Evolutionary conservation across 441 rosid genomes (phyloP), one percentile per base, ranked within the genome.

Genomic region (Erodium moschatum): DNA sequence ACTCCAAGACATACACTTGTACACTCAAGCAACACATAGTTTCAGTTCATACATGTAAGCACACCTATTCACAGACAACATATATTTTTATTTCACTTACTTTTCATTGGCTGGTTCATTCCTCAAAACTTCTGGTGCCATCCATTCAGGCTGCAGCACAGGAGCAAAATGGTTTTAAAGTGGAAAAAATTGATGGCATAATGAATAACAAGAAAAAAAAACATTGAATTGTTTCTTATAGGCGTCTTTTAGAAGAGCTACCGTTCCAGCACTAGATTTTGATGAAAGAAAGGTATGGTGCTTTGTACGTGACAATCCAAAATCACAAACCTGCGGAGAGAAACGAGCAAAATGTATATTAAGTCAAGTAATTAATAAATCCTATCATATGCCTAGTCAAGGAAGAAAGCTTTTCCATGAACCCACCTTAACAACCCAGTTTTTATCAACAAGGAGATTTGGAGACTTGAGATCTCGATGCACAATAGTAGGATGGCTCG

Each of bases 91-190:
- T 60, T 69, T 74, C 72, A 82, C 97, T 81, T 78, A 94, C 97
- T 91, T 95, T 81, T 95, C 99, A 70, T 95, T 83, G 72, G 99
- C 97, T 2, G 85, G 99, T 84, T 95, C 99, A 78, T 95, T 92
- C 80, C 99, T 85, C 69, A 95, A 80, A 73, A 95, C 89, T 87
- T 95, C 99, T 1, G 99, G 99, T 60, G 99, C 99, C 99, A 95
- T 95, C 99, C 99, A 95, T 76, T 95, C 99, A 15, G 99, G 97
- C 99, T 95, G 90, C 82, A 82, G 65, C 6, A 11, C 77, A 78
- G 73, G 33, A 76, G 72, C 35, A 77, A 71, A 68, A 15, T 60
- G 7, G n/a, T 61, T 33, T 67, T 66, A 69, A 31, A 52, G 63
- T 27, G 20, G 24, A 69, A 35, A 70, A 71, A 56, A 77, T 67